Evolutionary conservation across 2,329 filamentous ascomycete genomes (phyloP).

Genomic region (Ceratocystis colombiana): DNA sequence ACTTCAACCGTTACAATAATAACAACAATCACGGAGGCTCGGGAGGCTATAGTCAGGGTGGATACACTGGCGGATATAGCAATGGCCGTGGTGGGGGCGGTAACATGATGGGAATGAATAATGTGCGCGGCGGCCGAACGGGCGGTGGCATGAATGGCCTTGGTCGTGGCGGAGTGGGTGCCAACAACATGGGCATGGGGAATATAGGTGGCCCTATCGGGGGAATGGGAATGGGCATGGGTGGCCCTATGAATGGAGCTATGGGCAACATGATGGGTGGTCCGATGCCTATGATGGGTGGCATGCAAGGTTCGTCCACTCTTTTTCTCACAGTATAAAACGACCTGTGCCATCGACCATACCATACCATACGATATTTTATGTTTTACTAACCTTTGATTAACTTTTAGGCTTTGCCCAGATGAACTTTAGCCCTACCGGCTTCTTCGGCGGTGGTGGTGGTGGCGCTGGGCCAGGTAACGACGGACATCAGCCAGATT

Average conservation of each 20-base stretch:
- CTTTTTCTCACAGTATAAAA: background rate
- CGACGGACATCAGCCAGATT: constrained; percentile 31
- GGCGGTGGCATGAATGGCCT: constrained; percentile 40
- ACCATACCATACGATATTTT: too few relatives aligned
- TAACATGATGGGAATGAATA: constrained; percentile 35
- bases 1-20: constrained; percentile 25
- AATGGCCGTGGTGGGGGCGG: constrained; percentile 38
- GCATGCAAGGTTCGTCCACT: constrained; percentile 35
- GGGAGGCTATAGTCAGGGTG: constrained; percentile 29
- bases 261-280: constrained; percentile 36
- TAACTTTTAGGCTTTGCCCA: constrained; percentile 37
- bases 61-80: constrained; percentile 29
- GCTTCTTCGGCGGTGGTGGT: constrained; percentile 46
- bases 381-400: constrained; percentile 25
- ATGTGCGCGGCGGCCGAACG: constrained; percentile 39
- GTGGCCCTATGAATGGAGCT: constrained; percentile 28
- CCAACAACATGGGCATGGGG: constrained; percentile 45
- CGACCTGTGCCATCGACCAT: too few relatives aligned
- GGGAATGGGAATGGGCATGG: constrained; percentile 22
- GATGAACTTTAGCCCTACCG: constrained; percentile 60
- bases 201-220: constrained; percentile 43
- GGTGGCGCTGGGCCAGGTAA: constrained; percentile 45
- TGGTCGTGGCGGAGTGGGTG: constrained; percentile 35
- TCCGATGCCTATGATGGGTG: constrained; percentile 39
- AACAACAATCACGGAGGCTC: constrained; percentile 19